A percentile compares a stretch with the other conserved stretches of the same genome.
These are phyloP conservation scores for Sporothrix protearum DNA, from an alignment of 2,329 filamentous ascomycete species.

Conservation along the genomic window DNA sequence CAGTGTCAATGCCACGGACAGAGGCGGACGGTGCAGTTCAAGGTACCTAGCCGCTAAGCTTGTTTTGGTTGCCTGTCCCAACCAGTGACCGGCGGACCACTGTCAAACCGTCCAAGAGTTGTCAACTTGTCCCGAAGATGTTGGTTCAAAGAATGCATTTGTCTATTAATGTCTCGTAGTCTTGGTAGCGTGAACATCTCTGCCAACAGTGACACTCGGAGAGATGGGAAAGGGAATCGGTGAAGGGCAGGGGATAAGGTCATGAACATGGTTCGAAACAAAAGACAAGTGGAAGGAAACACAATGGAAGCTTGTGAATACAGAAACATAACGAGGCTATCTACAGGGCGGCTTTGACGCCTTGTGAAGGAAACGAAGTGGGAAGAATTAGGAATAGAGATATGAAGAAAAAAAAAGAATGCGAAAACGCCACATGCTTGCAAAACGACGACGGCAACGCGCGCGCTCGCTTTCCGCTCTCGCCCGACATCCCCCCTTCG, in stretches of 20 bases:
- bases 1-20: not conserved
- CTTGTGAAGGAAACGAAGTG: not conserved
- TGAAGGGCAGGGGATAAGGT: not conserved
- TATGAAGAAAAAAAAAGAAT: no score
- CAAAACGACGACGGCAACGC: slow-evolving; percentile 1
- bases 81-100: not conserved
- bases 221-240: not conserved
- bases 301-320: no score
- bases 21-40: not conserved
- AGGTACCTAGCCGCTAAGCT: not conserved
- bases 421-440: slow-evolving; percentile 8
- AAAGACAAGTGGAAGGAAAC: not conserved
- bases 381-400: not conserved
- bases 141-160: not conserved
- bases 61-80: not conserved
- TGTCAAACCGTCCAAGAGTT: not conserved
- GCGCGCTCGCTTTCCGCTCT: not conserved
- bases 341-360: not conserved
- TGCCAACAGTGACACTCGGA: not conserved
- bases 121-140: not conserved
- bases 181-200: not conserved
- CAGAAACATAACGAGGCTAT: not conserved
- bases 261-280: not conserved
- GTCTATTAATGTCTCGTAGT: slow-evolving; percentile 15
- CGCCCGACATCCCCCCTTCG: no score